Base-by-base conservation (phyloP, 129 eudicot genomes). In the Centrapalus pauciflorus region DNA sequence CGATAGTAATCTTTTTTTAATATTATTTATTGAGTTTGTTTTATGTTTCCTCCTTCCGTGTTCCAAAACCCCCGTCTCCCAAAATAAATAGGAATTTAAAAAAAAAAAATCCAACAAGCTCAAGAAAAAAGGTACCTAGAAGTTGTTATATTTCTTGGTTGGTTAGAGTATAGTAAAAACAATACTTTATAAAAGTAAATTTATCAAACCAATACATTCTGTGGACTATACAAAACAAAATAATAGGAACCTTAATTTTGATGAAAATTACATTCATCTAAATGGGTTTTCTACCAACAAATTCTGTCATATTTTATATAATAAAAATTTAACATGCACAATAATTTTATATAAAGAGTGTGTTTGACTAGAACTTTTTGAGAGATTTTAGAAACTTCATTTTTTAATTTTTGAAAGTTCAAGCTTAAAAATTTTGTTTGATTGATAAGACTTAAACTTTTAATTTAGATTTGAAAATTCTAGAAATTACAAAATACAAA, bases 21-120 rank as follows among this genome's bases (percentile, higher is more conserved):
- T 48, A 48, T 48, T 48, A 48, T 48, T 48, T n/a, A n/a, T n/a
- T n/a, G n/a, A n/a, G 26, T 25, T 26, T 34, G 17, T 40, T 37
- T 24, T 70, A 23, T 30, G 13, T n/a, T 45, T 7, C 24, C 70
- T 57, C 43, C 29, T 70, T 70, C 48, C 58, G n/a, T n/a, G n/a
- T n/a, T n/a, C n/a, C 57, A 59, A 19, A 62, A 19, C 55, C 28
- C 55, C 28, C 46, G 3, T 12, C 64, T 62, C 54, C 77, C 68
- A 0, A 33, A 72, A 14, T 4, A 21, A 37, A 10, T 17, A 38
- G n/a, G n/a, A n/a, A n/a, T n/a, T n/a, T n/a, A n/a, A 30, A 61
- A 17, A 35, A 32, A 7, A 32, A 72, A 72, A 72, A 72, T 72
- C 70, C 55, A 61, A 72, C 64, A 72, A 12, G 50, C 70, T 64